Conservation (phyloP, 768 basidiomycete genomes). For the Pulveroboletus frians region DNA sequence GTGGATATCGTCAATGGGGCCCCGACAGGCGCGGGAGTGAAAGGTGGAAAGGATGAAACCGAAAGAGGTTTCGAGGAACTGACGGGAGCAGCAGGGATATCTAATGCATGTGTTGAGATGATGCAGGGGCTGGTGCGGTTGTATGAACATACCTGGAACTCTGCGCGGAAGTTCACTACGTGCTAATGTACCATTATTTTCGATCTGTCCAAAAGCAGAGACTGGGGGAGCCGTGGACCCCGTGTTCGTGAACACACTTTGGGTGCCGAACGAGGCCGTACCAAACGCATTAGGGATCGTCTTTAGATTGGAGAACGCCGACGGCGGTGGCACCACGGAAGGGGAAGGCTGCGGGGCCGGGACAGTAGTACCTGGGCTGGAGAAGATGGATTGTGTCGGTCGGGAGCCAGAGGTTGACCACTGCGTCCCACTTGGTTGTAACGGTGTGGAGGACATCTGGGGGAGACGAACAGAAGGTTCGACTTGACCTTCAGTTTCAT, state of each 20-base stretch:
- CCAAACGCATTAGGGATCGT: conserved; percentile 34
- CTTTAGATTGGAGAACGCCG: conserved; percentile 34
- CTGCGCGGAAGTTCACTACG: neutral
- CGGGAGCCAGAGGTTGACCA: conserved; percentile 30
- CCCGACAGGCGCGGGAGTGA: neutral
- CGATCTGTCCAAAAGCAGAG: conserved; percentile 7
- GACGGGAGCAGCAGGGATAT: neutral
- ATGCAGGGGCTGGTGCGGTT: neutral
- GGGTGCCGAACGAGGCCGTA: conserved; percentile 16
- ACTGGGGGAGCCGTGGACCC: neutral
- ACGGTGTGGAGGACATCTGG: conserved; percentile 5
- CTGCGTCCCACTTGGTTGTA: conserved; percentile 29
- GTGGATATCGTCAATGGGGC: neutral
- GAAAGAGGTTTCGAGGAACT: neutral
- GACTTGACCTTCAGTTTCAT: conserved; percentile 19
- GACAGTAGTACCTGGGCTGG: conserved; percentile 6
- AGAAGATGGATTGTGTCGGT: conserved; percentile 25
- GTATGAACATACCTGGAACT: conserved; percentile 12
- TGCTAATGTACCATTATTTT: neutral
- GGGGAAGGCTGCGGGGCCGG: conserved; percentile 15
- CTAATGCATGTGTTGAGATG: neutral
- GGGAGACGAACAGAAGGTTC: neutral
- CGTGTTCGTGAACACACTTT: conserved; percentile 3
- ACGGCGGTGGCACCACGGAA: conserved; percentile 9
- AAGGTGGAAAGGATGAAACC: conserved; percentile 1